These are phyloP conservation scores for Agaricales sp. DNA, from an alignment of 1,284 basidiomycete genomes.

Conservation along the genomic window DNA sequence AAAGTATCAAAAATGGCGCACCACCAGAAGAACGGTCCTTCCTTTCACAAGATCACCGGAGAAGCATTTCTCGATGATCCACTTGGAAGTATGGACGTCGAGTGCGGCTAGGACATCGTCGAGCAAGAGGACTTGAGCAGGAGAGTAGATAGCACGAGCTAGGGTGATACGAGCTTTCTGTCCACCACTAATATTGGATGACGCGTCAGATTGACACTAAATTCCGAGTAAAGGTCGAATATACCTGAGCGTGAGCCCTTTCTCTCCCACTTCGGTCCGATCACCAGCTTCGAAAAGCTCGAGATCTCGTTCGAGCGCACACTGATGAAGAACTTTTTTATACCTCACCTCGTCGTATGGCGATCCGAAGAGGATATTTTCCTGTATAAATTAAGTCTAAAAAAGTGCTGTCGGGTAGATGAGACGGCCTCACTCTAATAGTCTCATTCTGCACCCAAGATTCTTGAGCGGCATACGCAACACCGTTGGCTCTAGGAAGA, in stretches of 20 bases:
- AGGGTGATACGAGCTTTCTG: conserved; percentile 70
- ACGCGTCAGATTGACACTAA: conserved; percentile 14
- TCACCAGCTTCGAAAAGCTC: conserved; percentile 61
- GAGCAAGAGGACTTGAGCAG: conserved; percentile 49
- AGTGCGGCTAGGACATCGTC: conserved; percentile 54
- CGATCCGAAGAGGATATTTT: conserved; percentile 82
- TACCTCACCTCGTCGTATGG: conserved; percentile 69
- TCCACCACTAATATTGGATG: conserved; percentile 42
- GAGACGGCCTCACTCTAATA: conserved; percentile 26
- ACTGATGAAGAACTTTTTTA: conserved; percentile 49
- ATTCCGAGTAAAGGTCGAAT: conserved; percentile 47
- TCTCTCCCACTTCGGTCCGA: conserved; percentile 57
- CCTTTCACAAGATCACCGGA: conserved; percentile 55
- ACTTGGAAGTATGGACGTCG: conserved; percentile 60
- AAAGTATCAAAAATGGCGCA: conserved; percentile 20
- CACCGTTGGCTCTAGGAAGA: conserved; percentile 54
- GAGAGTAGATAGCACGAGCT: conserved; percentile 62
- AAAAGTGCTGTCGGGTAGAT: conserved; percentile 32
- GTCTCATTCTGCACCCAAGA: conserved; percentile 62
- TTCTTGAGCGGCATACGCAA: conserved; percentile 71
- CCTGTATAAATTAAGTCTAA: conserved; percentile 17
- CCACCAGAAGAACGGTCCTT: conserved; percentile 65
- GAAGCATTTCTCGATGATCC: conserved; percentile 71
- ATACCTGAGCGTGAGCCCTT: conserved; percentile 36
- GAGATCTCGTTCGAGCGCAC: conserved; percentile 47